A percentile compares a stretch with the other conserved stretches of the same genome.
phyloP scores from a whole-genome alignment of 306 rosid species.

The Comarum palustre region DNA sequence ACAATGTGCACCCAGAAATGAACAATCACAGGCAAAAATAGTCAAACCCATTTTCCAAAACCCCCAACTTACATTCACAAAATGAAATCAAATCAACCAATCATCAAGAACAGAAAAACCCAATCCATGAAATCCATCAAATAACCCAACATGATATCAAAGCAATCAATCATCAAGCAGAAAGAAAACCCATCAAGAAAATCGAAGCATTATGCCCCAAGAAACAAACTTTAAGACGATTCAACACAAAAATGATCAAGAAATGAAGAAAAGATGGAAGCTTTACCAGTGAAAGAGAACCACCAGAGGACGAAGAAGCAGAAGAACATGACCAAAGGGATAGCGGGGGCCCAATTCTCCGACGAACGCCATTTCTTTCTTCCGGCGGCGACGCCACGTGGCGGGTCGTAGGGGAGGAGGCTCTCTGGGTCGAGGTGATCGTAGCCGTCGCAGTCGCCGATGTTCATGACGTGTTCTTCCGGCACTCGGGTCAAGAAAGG shows the following conservation, averaged over 20 bases:
- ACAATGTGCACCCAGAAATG: background rate
- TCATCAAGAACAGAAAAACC: no score
- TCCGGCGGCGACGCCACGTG: constrained; percentile 17
- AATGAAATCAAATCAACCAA: no score
- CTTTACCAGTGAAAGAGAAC: constrained; percentile 50
- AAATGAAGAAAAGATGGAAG: background rate
- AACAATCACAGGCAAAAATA: background rate
- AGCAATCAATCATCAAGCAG: no score
- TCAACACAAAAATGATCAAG: background rate
- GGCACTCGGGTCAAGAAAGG: constrained; percentile 11
- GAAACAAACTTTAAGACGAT: background rate
- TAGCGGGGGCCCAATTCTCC: constrained; percentile 40
- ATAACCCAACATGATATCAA: no score
- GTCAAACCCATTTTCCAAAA: background rate
- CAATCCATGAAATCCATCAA: no score
- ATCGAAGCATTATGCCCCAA: background rate
- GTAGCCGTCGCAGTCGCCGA: constrained; percentile 16
- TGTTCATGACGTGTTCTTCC: constrained; percentile 17
- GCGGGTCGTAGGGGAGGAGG: constrained; percentile 41
- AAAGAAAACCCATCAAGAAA: background rate
- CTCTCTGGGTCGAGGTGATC: background rate
- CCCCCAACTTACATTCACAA: no score
- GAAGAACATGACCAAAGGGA: constrained; percentile 42
- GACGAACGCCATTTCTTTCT: constrained; percentile 26
- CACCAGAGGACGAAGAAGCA: constrained; percentile 59